Evolutionary conservation across 306 rosid species (phyloP), one percentile per base, ranked within the genome.

Genomic region (Amphicarpaea edgeworthii): DNA sequence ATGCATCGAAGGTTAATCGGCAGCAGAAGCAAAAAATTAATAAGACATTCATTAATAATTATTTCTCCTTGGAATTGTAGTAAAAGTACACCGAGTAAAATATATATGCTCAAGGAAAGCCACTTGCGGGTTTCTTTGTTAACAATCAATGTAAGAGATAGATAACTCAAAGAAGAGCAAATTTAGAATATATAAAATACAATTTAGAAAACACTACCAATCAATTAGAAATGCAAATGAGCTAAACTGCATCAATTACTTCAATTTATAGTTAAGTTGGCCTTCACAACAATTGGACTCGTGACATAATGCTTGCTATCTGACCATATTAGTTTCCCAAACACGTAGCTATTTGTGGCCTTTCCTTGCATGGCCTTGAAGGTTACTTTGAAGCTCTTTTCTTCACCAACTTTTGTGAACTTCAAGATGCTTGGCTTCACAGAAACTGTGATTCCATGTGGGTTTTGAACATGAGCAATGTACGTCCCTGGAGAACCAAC

Each of bases 261-360:
- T 77, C 8, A 70, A 50, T 74, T 58, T 81, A 57, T 63, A 50
- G 43, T 79, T 88, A 85, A 20, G 68, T 74, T 59, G 7, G 81
- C 86, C 72, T 85, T 86, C 55, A 89, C 95, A 78, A 85, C 97
- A 73, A 94, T 87, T 20, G 97, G 95, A 79, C 96, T 92, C 79
- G 72, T 76, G 28, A 94, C 98, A 59, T 67, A 24, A 84, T 88
- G 97, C 77, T 77, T 86, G 3, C 93, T 88, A 81, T 94, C 98
- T 67, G 95, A 86, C 97, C 98, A 94, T 60, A 80, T 72, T 77
- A 94, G 65, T 57, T 76, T 85, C 47, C 98, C 97, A 80, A 88
- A 94, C 38, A 79, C 92, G 55, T 90, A 92, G 38, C 78, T 67
- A 64, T 70, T 77, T 21, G 82, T 77, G 43, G 62, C 80, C 24